Evolutionary conservation across 2,329 filamentous ascomycete species (phyloP).

Genomic region (Stagonosporopsis chrysanthemi): DNA sequence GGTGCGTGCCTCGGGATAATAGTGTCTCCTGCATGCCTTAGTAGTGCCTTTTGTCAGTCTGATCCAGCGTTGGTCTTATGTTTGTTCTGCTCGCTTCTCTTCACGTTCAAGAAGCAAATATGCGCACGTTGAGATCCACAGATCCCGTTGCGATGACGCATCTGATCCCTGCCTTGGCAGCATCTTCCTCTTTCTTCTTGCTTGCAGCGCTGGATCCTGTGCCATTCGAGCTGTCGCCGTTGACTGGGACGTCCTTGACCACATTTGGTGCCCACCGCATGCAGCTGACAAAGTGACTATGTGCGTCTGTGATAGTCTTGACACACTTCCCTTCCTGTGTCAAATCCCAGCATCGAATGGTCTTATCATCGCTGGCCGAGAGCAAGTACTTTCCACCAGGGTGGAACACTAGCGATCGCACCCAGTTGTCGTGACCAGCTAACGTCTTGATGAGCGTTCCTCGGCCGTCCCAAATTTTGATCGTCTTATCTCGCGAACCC

Average conservation of each 20-base stretch:
- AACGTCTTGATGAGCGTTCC: conserved; percentile 86
- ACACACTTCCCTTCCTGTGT: conserved; percentile 89
- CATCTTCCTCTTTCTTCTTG: conserved; percentile 61
- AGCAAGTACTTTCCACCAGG: conserved; percentile 90
- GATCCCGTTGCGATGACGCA: conserved; percentile 89
- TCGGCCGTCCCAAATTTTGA: conserved; percentile 85
- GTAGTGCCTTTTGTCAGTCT: not conserved
- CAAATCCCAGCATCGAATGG: conserved; percentile 91
- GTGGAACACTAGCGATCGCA: conserved; percentile 85
- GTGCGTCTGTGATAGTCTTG: conserved; percentile 77
- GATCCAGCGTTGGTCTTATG: not conserved
- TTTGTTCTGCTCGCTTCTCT: not conserved
- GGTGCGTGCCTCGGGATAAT: not conserved
- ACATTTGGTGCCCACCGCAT: conserved; percentile 86
- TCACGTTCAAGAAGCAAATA: conserved; percentile 69
- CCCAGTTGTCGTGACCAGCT: conserved; percentile 92
- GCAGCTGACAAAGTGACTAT: conserved; percentile 85
- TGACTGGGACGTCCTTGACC: conserved; percentile 63
- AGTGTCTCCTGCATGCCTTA: not conserved
- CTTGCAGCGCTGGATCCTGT: conserved; percentile 51
- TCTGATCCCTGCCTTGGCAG: conserved; percentile 70
- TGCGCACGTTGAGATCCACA: conserved; percentile 79
- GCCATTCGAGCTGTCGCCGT: conserved; percentile 54
- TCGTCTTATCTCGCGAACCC: conserved; percentile 87
- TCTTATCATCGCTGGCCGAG: conserved; percentile 88